Evolutionary conservation across 1,139 yeast genomes (phyloP), one percentile per base, ranked within the genome.

Genomic region (Kazachstania sp.): DNA sequence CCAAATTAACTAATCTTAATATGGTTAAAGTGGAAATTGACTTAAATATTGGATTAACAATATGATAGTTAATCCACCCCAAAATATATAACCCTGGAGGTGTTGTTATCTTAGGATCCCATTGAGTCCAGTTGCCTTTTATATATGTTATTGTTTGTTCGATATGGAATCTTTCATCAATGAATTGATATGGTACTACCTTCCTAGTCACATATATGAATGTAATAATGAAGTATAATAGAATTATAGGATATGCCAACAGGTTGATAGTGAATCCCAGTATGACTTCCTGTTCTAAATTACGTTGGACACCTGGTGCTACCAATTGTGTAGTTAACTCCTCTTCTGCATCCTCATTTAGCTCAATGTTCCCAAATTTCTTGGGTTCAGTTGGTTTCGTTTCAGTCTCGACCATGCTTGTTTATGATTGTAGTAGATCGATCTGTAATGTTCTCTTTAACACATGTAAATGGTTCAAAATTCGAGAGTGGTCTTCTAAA

Each of bases 71-170:
- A 7, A 67, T 45, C 52, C 73, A 74, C 1, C 90, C 95, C 11
- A 88, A 58, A 9, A 74, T 53, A 60, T 92, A 92, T 35, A 92
- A 69, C 0, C 98, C 99, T 1, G 98, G 98, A 1, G 98, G 98
- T 0, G 98, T 92, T 3, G 98, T 92, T 62, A 94, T 87, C 62
- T 90, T 92, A 34, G 80, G 73, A 63, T 92, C 92, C 97, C 97
- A 92, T 1, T 70, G 59, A 13, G 54, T 51, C 67, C 81, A 87
- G 43, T 78, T 69, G 12, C 83, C 83, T 1, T 66, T 57, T 51
- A 87, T 77, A 61, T 85, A 90, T 35, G 70, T 71, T 49, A 78
- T 72, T 13, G 95, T 81, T 67, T 92, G 97, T 7, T 82, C 78
- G 32, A 86, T 71, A 60, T 92, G 98, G 66, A 92, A 92, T 16